phyloP scores from a whole-genome alignment of 352 stramenopile genomes.

The Phytopythium ostracodes region DNA sequence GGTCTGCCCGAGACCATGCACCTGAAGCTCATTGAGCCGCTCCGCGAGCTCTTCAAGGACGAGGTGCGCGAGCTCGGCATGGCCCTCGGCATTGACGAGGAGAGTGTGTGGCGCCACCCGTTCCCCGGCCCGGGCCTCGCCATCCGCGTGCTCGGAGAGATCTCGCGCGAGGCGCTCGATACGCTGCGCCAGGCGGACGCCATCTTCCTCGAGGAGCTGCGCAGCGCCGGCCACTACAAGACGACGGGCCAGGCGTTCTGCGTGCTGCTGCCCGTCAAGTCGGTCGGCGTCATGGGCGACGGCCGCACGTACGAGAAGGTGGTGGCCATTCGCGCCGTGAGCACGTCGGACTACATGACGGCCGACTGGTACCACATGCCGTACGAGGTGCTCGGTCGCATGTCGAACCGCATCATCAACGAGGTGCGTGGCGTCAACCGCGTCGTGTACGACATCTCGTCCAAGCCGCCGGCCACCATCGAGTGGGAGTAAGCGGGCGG shows the following conservation, averaged over 20 bases:
- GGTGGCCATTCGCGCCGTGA: constrained; percentile 94
- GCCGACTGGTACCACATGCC: constrained; percentile 99
- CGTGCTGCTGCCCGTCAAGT: constrained; percentile 96
- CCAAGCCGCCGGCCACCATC: constrained; percentile 99
- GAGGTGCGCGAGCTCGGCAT: constrained; percentile 97
- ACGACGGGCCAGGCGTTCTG: constrained; percentile 99
- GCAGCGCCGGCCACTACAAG: constrained; percentile 95
- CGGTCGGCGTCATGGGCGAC: constrained; percentile 99
- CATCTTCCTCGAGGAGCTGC: constrained; percentile 98
- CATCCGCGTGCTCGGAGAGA: constrained; percentile 98
- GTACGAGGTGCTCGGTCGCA: constrained; percentile 96
- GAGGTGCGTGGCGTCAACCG: constrained; percentile 98
- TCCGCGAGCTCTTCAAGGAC: constrained; percentile 99
- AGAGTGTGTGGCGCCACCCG: constrained; percentile 97
- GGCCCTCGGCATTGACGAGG: constrained; percentile 96
- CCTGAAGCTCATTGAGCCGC: constrained; percentile 98
- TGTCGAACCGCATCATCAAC: constrained; percentile 99
- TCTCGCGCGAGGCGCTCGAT: constrained; percentile 92
- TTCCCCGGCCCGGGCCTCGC: constrained; percentile 98
- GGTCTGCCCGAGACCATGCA: constrained; percentile 97
- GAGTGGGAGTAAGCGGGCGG: constrained; percentile 94
- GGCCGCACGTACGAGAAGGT: constrained; percentile 97
- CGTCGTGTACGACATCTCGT: constrained; percentile 99
- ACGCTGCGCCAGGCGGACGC: constrained; percentile 96
- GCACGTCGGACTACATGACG: constrained; percentile 99